Evolutionary conservation across 495 filamentous ascomycete species (phyloP), one percentile per base, ranked within the genome.

Genomic region (Tuber magnatum): DNA sequence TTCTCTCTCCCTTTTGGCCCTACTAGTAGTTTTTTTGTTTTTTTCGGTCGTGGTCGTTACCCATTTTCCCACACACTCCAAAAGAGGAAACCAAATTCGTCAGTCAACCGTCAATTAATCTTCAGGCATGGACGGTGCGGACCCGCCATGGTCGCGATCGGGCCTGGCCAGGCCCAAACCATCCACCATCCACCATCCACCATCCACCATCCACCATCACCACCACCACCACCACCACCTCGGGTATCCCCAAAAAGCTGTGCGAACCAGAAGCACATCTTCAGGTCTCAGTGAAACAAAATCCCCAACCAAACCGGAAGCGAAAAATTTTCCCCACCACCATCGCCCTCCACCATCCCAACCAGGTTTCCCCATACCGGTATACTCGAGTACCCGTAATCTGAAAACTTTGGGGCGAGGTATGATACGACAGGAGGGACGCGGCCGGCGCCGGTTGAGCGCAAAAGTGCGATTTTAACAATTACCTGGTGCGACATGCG

Each of bases 211-310:
- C 56, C 56, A 56, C 56, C 56, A 65, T 28, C 28, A 35, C 14
- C 28, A 65, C 14, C 28, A 20, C 18, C 3, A 35, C 14, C 56
- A 65, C 7, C 28, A 14, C n/a, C n/a, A 3, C 14, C n/a, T n/a
- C 9, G 3, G 18, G 10, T 20, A 8, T 35, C 28, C 56, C 35
- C 56, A 35, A 65, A 35, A 35, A 32, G 56, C 28, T 32, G 28
- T 65, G 28, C 56, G 56, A 65, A 65, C 56, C 56, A 65, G 28
- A 35, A 65, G 56, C 56, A 65, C 56, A 65, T 65, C 56, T 65
- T 28, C 16, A 32, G 24, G 24, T 9, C 24, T 7, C 9, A 12
- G 12, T 56, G 0, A 35, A 20, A 35, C 56, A 65, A 61, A 65
- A 35, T 20, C 14, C 56, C 28, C 28, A 9, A 35, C 28, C 56